A percentile compares a stretch with the other conserved stretches of the same genome.
Conservation (phyloP, 257 asterid genomes). For the Solanum medicagineum region DNA sequence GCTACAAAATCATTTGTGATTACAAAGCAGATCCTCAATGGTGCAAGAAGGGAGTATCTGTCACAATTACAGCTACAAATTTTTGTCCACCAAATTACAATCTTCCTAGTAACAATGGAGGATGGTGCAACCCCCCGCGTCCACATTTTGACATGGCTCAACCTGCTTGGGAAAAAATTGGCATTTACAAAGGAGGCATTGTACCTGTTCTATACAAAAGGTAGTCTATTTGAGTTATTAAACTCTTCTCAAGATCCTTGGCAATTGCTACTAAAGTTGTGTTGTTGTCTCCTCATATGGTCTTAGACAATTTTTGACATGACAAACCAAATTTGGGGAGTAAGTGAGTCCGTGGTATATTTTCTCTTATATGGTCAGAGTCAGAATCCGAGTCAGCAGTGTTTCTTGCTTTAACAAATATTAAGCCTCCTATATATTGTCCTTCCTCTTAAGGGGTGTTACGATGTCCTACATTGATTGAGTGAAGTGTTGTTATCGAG, state of each 20-base stretch:
- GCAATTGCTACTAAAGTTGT: background rate
- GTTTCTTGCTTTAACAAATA: background rate
- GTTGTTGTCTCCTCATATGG: background rate
- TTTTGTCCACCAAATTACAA: conserved; percentile 60
- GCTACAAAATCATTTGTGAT: conserved; percentile 51
- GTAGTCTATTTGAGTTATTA: conserved; percentile 1
- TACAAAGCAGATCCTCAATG: conserved; percentile 19
- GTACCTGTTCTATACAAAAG: conserved; percentile 54
- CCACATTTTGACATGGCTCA: conserved; percentile 74
- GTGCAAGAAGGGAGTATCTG: conserved; percentile 45
- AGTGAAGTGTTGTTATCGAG: background rate
- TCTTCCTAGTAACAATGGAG: conserved; percentile 55
- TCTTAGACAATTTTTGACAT: background rate
- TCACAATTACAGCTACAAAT: conserved; percentile 55
- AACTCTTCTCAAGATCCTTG: background rate
- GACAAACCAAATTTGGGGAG: background rate
- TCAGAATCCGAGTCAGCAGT: background rate
- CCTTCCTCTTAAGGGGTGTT: background rate
- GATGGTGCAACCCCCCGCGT: conserved; percentile 78
- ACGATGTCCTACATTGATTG: background rate
- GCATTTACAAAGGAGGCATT: conserved; percentile 53
- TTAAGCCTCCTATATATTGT: background rate
- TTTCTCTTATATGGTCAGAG: background rate
- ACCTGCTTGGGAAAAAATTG: conserved; percentile 67
- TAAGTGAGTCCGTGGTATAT: background rate